Base-by-base conservation (phyloP, 1,139 yeast species). In the Yamadazyma dendronema region DNA sequence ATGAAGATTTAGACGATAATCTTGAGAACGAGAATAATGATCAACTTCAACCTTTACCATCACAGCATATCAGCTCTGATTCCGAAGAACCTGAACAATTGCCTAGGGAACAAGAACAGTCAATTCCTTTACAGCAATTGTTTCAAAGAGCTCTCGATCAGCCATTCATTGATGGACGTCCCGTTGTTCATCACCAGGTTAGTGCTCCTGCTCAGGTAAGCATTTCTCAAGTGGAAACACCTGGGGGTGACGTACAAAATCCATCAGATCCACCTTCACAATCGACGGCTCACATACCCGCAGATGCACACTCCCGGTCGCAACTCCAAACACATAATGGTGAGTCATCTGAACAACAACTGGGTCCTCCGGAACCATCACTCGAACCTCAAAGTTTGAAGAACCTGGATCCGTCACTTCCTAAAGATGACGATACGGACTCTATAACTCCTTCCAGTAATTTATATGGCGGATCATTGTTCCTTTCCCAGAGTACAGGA, bases 401-500 rank as follows among this genome's bases (percentile, higher is more conserved):
- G 29, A 13, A 12, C 8, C 27, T 22, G 15, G 17, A 27, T 17
- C 17, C 9, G 14, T 12, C 15, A n/a, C 17, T n/a, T 12, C 29
- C 28, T 5, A 15, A 28, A 15, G 28, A 23, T 12, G 25, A 9
- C 5, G 25, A 31, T 21, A 4, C 26, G 0, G 68, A 62, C 12
- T 69, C 64, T 28, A 50, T 63, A 23, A 42, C 47, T 8, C 49
- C 47, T 14, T 48, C 61, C 3, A 57, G 54, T 32, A 67, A 67
- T 42, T 39, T 68, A 35, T 71, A 70, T 41, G 74, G 75, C 2
- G 75, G 74, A 2, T 68, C 74, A 4, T 47, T 71, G 25, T 56
- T 69, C 31, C 50, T 71, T 10, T 70, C 75, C 1, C 77, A 71
- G 43, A 67, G 74, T 1, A 71, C 77, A 0, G 77, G 77, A 1